Conservation (phyloP, 805 yeast genomes). For the Metschnikowia koreensis region DNA sequence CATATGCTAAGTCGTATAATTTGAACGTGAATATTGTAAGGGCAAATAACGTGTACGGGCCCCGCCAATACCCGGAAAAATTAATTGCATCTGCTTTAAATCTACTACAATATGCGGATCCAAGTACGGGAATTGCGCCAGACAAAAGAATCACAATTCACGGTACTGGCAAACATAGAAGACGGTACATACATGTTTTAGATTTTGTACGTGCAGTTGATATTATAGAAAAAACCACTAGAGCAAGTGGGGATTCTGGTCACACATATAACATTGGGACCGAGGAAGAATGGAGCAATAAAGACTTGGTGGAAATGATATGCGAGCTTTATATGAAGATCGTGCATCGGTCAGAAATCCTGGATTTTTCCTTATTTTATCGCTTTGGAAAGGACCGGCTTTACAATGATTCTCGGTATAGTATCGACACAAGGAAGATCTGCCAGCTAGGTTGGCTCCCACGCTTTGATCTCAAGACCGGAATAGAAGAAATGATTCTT, state of each 20-base stretch:
- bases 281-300: slow-evolving; percentile 14
- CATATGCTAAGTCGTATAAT: slow-evolving; percentile 43
- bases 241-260: slow-evolving; percentile 13
- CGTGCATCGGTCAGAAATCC: neutral
- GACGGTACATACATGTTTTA: slow-evolving; percentile 45
- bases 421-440: slow-evolving; percentile 24
- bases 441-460: slow-evolving; percentile 33
- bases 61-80: slow-evolving; percentile 54
- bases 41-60: slow-evolving; percentile 54
- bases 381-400: slow-evolving; percentile 29
- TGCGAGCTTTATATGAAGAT: slow-evolving; percentile 14
- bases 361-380: slow-evolving; percentile 16
- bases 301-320: slow-evolving; percentile 23
- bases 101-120: slow-evolving; percentile 5
- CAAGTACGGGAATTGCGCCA: neutral
- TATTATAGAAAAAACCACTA: slow-evolving; percentile 21
- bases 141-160: slow-evolving; percentile 38
- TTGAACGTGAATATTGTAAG: slow-evolving; percentile 44
- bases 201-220: slow-evolving; percentile 44
- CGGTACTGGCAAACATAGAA: slow-evolving; percentile 44
- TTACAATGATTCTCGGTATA: slow-evolving; percentile 34
- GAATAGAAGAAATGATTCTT: slow-evolving; percentile 11
- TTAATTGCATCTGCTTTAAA: slow-evolving; percentile 36
- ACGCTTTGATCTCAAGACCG: slow-evolving; percentile 19
- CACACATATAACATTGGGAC: slow-evolving; percentile 26